Conservation (phyloP, 1,139 yeast genomes). For the Kazachstania sp. region DNA sequence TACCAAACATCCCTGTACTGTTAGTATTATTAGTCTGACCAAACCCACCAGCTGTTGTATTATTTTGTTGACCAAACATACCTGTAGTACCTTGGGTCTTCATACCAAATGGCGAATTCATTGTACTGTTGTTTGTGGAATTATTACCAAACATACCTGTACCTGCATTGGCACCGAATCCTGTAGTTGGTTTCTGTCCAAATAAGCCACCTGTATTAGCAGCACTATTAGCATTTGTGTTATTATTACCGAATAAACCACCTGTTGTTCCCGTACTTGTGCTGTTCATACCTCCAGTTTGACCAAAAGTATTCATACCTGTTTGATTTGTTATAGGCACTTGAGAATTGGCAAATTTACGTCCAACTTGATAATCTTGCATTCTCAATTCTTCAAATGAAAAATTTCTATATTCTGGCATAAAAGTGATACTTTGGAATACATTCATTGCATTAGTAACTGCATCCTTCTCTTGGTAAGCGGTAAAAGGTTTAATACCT, state of each 20-base stretch:
- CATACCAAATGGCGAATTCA: conserved; percentile 5
- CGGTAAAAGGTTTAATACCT: conserved; percentile 55
- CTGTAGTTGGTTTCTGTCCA: conserved; percentile 10
- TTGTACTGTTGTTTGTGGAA: conserved; percentile 7
- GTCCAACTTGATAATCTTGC: conserved; percentile 75
- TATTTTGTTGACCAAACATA: conserved; percentile 21
- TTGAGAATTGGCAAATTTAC: conserved; percentile 36
- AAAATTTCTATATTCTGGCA: conserved; percentile 81
- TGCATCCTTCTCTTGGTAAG: conserved; percentile 66
- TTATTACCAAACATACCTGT: conserved; percentile 6
- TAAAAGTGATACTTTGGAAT: conserved; percentile 69
- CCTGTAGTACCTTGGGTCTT: conserved; percentile 15
- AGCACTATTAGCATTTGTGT: conserved; percentile 3
- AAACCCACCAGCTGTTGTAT: conserved; percentile 2
- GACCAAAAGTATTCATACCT: conserved; percentile 12
- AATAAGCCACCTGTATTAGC: conserved; percentile 12
- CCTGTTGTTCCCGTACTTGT: background rate
- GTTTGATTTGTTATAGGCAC: conserved; percentile 21
- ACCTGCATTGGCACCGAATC: conserved; percentile 14
- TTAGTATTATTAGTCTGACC: conserved; percentile 1
- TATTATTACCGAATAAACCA: conserved; percentile 4
- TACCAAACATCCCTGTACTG: conserved; percentile 4
- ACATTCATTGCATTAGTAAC: conserved; percentile 47
- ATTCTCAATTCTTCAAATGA: conserved; percentile 83
- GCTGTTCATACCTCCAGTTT: conserved; percentile 3